phyloP scores from a whole-genome alignment of 352 stramenopile species.

The Pythium oligandrum region DNA sequence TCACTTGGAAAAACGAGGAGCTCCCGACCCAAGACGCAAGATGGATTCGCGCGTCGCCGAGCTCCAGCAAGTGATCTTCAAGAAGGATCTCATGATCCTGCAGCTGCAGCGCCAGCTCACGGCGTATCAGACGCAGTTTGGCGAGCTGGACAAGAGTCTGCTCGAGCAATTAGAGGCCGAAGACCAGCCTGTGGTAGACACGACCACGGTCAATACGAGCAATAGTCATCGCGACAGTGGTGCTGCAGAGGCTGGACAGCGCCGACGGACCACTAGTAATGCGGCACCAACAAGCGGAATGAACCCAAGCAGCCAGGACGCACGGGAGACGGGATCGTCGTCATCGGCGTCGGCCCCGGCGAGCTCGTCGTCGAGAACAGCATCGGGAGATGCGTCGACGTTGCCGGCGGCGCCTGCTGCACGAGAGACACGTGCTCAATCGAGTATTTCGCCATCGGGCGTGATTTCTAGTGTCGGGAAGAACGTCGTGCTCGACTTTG shows the following conservation, averaged over 20 bases:
- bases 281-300: neutral
- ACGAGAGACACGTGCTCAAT: neutral
- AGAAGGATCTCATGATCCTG: slow-evolving; percentile 84
- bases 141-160: slow-evolving; percentile 32
- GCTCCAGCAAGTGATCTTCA: slow-evolving; percentile 78
- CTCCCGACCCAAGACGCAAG: neutral
- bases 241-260: neutral
- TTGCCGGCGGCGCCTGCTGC: neutral
- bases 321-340: neutral
- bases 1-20: neutral
- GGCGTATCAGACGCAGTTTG: slow-evolving; percentile 51
- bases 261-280: slow-evolving; percentile 12
- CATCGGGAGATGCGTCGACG: neutral
- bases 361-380: slow-evolving; percentile 10
- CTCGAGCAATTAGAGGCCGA: slow-evolving; percentile 21
- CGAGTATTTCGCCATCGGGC: slow-evolving; percentile 17
- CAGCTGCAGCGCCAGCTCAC: slow-evolving; percentile 64
- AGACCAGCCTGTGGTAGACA: slow-evolving; percentile 13
- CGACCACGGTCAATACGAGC: slow-evolving; percentile 9
- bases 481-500: slow-evolving; percentile 83
- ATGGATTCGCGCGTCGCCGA: slow-evolving; percentile 56
- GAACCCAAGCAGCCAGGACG: neutral
- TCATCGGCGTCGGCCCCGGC: neutral
- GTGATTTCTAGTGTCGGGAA: slow-evolving; percentile 44
- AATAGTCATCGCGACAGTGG: slow-evolving; percentile 4